Evolutionary conservation across 257 asterid genomes (phyloP), one percentile per base, ranked within the genome.

Genomic region (Jacaranda copaia): DNA sequence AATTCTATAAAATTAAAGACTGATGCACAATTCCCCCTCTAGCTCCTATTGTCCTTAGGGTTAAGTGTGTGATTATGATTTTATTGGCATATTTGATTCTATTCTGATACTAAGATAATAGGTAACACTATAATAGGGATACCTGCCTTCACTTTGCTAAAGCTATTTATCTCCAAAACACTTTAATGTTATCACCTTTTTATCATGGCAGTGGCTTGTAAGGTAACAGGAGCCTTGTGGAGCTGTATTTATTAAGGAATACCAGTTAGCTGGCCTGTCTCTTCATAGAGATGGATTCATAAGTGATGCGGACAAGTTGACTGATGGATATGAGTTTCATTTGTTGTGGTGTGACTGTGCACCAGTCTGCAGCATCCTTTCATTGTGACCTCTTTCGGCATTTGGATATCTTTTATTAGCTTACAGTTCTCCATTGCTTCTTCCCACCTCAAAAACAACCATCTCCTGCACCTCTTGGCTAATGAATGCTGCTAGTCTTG

Each of bases 161-260:
- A 61, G 59, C 53, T 66, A 61, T 45, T 40, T 35, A 49, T 74
- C 32, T 18, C 32, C 68, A 19, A 39, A 70, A 39, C 58, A 38
- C 49, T 71, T 35, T 52, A 59, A 40, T 63, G 14, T 38, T 71
- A 39, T 55, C 11, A 71, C 39, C 76, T 53, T 71, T 19, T 38
- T 71, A 19, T 71, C 36, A 56, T 71, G 52, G 6, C 4, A 36
- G 1, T n/a, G 35, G 36, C 38, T 52, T 49, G 32, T 70, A 51
- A 56, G 52, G 63, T 70, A 69, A 70, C 35, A 70, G 43, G 66
- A 11, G 40, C 49, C 62, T 70, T 70, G 63, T 69, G 45, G 36
- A 53, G 51, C 16, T 40, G 52, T 32, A 35, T 74, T 15, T 10
- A 16, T 14, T 4, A 45, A 16, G 9, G 39, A 68, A 42, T 57